Percentiles rank a stretch among this genome's conserved stretches.
These are phyloP conservation scores for Centella asiatica DNA, from an alignment of 129 eudicot species.

Conservation along the genomic window DNA sequence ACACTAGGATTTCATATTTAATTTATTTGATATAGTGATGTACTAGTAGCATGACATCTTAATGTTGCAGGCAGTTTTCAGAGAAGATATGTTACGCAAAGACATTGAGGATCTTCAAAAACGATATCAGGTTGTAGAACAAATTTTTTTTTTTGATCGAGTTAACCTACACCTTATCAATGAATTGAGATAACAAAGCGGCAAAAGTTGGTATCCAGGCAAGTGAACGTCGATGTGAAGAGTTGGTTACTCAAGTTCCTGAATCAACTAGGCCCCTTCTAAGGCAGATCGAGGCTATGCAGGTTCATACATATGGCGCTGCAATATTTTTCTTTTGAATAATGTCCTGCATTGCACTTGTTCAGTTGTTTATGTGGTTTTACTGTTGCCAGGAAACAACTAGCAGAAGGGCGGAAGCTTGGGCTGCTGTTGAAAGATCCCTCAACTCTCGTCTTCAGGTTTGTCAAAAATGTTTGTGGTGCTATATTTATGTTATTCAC, in stretches of 20 bases:
- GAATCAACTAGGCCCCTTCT: constrained; percentile 94
- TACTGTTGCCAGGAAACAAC: constrained; percentile 56
- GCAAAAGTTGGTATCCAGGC: constrained; percentile 40
- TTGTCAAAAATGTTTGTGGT: constrained; percentile 7
- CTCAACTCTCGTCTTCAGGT: constrained; percentile 88
- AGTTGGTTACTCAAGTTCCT: constrained; percentile 83
- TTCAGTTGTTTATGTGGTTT: not conserved
- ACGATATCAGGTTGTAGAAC: constrained; percentile 63
- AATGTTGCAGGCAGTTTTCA: constrained; percentile 50
- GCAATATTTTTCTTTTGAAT: not conserved
- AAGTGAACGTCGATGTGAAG: constrained; percentile 93
- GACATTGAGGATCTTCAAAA: constrained; percentile 84
- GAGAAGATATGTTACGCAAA: constrained; percentile 79
- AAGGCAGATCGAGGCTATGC: constrained; percentile 92
- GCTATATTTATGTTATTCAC: not conserved
- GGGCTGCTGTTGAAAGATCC: constrained; percentile 83
- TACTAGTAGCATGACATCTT: constrained; percentile 7
- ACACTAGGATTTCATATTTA: constrained; percentile 1
- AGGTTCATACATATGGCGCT: constrained; percentile 31
- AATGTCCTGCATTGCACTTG: constrained; percentile 5
- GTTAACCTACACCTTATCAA: constrained; percentile 1
- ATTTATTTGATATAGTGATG: not conserved
- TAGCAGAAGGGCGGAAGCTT: constrained; percentile 73
- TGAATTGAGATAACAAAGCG: constrained; percentile 9
- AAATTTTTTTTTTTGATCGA: constrained; percentile 3